These are phyloP conservation scores for Trichosporon inkin DNA, from an alignment of 1,284 basidiomycete species.

Conservation along the genomic window DNA sequence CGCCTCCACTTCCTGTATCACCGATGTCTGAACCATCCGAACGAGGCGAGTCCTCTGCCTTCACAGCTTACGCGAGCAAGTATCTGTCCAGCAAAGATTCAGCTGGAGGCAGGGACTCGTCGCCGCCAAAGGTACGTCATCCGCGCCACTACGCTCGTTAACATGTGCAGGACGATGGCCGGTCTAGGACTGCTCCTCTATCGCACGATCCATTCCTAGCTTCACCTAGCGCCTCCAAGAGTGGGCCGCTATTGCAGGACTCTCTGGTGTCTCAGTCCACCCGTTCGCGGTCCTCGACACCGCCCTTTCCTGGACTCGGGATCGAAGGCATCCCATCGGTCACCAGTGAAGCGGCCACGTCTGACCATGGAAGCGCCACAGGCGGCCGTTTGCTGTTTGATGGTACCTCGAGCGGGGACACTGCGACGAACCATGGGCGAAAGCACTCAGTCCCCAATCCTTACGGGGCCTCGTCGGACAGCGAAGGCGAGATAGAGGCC, in stretches of 20 bases:
- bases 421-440: background rate
- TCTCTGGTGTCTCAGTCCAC: conserved; percentile 29
- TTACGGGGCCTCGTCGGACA: conserved; percentile 38
- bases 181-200: background rate
- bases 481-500: conserved; percentile 32
- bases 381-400: conserved; percentile 38
- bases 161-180: background rate
- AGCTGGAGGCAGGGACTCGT: conserved; percentile 5
- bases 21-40: background rate
- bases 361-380: conserved; percentile 21
- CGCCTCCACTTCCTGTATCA: conserved; percentile 10
- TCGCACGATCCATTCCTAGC: conserved; percentile 45
- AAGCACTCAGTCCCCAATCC: conserved; percentile 35
- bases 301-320: conserved; percentile 43
- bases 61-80: conserved; percentile 43
- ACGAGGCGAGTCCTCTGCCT: conserved; percentile 23
- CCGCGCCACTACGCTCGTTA: background rate
- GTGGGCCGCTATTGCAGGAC: conserved; percentile 33
- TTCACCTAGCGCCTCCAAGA: conserved; percentile 33
- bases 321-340: conserved; percentile 42
- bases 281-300: conserved; percentile 32
- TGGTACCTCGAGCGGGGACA: background rate
- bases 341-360: conserved; percentile 7
- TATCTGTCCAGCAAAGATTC: conserved; percentile 23
- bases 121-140: background rate